These are phyloP conservation scores for Phytophthora tentaculata DNA, from an alignment of 352 stramenopile genomes.

Conservation along the genomic window DNA sequence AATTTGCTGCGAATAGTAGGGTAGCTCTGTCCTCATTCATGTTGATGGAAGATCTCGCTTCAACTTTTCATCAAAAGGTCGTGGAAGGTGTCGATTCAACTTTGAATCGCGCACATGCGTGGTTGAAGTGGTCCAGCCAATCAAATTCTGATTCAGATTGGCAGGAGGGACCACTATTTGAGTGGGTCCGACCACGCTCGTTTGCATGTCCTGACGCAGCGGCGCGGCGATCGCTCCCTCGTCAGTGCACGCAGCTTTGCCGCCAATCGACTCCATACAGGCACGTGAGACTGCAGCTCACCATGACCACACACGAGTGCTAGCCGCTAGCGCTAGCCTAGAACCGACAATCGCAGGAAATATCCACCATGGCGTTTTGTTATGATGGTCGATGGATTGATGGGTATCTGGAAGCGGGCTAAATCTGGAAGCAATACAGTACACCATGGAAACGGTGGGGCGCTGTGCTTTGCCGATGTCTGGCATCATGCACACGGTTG, in stretches of 20 bases:
- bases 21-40: too few relatives aligned
- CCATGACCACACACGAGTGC: constrained; percentile 2
- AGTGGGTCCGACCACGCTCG: neutral
- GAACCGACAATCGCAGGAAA: constrained; percentile 19
- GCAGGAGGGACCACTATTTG: neutral
- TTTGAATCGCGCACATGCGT: constrained; percentile 15
- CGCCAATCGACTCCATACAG: constrained; percentile 4
- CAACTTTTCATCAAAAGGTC: constrained; percentile 5
- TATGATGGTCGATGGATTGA: constrained; percentile 27
- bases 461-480: too few relatives aligned
- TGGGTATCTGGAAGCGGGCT: constrained; percentile 10
- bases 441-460: too few relatives aligned
- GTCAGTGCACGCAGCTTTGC: constrained; percentile 5
- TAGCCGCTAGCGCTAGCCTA: too few relatives aligned
- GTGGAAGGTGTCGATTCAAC: constrained; percentile 3
- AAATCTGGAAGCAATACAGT: constrained; percentile 18
- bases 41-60: neutral
- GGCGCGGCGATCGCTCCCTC: constrained; percentile 1
- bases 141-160: constrained; percentile 2
- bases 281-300: constrained; percentile 14
- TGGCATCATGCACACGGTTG: neutral
- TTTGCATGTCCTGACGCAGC: too few relatives aligned
- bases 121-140: constrained; percentile 25
- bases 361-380: constrained; percentile 20
- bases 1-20: too few relatives aligned